These are phyloP conservation scores for Fusarium sp. DNA, from an alignment of 2,329 filamentous ascomycete species.

Conservation along the genomic window DNA sequence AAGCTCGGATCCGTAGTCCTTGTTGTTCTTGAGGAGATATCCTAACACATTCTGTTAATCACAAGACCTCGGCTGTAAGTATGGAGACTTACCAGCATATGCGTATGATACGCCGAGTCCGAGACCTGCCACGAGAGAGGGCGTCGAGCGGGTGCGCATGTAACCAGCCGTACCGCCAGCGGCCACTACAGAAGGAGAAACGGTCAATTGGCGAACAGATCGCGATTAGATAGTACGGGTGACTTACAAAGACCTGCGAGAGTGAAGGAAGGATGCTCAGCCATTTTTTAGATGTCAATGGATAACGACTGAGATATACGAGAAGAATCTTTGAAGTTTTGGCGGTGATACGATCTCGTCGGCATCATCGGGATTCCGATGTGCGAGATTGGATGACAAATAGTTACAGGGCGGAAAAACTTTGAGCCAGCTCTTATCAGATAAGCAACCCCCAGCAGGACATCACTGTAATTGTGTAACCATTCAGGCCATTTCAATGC, in stretches of 20 bases:
- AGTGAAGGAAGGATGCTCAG: slow-evolving; percentile 58
- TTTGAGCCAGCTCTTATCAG: not conserved
- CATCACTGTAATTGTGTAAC: too few species aligned
- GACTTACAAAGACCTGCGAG: slow-evolving; percentile 55
- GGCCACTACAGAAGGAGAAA: slow-evolving; percentile 27
- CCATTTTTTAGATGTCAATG: slow-evolving; percentile 47
- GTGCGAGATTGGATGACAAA: not conserved
- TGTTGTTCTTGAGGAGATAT: slow-evolving; percentile 58
- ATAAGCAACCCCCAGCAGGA: too few species aligned
- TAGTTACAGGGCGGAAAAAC: not conserved
- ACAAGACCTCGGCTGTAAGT: too few species aligned
- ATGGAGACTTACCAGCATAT: slow-evolving; percentile 35
- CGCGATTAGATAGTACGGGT: accelerated
- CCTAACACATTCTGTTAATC: slow-evolving; percentile 43
- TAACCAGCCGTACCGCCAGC: slow-evolving; percentile 46
- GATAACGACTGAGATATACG: not conserved
- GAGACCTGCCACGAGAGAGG: slow-evolving; percentile 46
- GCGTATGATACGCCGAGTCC: slow-evolving; percentile 46
- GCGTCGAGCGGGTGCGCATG: slow-evolving; percentile 44
- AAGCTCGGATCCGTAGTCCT: slow-evolving; percentile 58
- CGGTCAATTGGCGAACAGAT: not conserved
- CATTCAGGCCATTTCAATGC: too few species aligned
- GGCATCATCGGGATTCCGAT: not conserved
- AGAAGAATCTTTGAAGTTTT: slow-evolving; percentile 1
- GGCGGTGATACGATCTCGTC: not conserved